phyloP scores from a whole-genome alignment of 2,329 filamentous ascomycete genomes.

The Taxawa tesnikishii region DNA sequence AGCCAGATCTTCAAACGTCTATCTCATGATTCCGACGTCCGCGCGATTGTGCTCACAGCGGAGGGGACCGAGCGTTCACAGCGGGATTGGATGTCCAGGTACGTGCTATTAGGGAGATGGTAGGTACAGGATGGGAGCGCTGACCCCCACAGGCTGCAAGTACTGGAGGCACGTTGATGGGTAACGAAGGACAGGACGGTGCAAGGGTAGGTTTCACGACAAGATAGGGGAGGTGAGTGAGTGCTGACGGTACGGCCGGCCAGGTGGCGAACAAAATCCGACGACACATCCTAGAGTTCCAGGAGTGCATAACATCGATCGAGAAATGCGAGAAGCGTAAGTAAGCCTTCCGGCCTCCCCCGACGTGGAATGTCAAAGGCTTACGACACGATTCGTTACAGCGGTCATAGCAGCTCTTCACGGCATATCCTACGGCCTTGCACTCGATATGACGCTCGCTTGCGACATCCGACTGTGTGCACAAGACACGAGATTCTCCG shows the following conservation, averaged over 20 bases:
- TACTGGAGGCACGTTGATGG: too few species aligned
- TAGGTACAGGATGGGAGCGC: too few species aligned
- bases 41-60: conserved; percentile 70
- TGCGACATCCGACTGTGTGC: conserved; percentile 57
- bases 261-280: conserved; percentile 35
- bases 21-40: conserved; percentile 58
- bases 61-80: conserved; percentile 74
- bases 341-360: not conserved
- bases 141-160: too few species aligned
- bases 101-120: too few species aligned
- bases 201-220: conserved; percentile 10
- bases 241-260: too few species aligned
- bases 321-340: conserved; percentile 90
- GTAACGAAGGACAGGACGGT: conserved; percentile 4
- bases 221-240: too few species aligned
- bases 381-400: conserved; percentile 16
- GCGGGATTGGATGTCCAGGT: conserved; percentile 64
- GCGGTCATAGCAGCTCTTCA: conserved; percentile 75
- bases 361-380: not conserved
- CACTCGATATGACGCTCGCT: conserved; percentile 55
- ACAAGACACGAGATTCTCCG: conserved; percentile 47
- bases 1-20: conserved; percentile 59
- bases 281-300: conserved; percentile 65
- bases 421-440: conserved; percentile 65
- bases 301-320: conserved; percentile 60